Evolutionary conservation across 306 rosid genomes (phyloP), one percentile per base, ranked within the genome.

Genomic region (Benincasa hispida): DNA sequence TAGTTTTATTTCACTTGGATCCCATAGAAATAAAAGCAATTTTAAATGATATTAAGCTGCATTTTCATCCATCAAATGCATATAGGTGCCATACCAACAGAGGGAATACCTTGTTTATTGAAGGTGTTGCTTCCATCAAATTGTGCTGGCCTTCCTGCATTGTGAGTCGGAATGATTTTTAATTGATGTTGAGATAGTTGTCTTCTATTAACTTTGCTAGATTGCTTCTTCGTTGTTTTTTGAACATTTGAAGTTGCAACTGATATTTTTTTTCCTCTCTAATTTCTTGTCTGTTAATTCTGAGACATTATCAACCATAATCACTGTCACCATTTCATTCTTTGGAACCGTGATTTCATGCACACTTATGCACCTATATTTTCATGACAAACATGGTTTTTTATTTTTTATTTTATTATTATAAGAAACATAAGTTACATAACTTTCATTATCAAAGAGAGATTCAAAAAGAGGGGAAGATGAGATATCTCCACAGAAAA

Each of bases 51-150:
- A 53, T 53, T 51, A 55, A 76, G 18, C 32, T n/a, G 39, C 9
- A n/a, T 75, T 22, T 56, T n/a, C 53, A 25, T 74, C 24, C 82
- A 61, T 65, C 48, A 62, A 60, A 45, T 81, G 8, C 54, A 82
- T 70, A 77, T 79, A 93, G 97, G 97, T 84, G 92, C 92, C 83
- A 91, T 91, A 80, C 96, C 91, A 30, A 93, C 92, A 0, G 98
- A 91, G 78, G 98, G 97, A 80, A 91, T 93, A 83, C 98, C 98
- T 78, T 91, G 96, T 84, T 83, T 93, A 87, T 86, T 91, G 88
- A 91, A 87, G 87, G 92, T 93, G 76, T 81, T 91, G 81, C 94
- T 93, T 82, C 89, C 98, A 59, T 76, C 91, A 79, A 88, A 79
- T 79, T 93, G 98, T 84, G 77, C 83, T 58, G 98, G 97, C 62